A percentile compares a stretch with the other conserved stretches of the same genome.
These are phyloP conservation scores for Candida wancherniae DNA, from an alignment of 805 yeast genomes.

Conservation along the genomic window DNA sequence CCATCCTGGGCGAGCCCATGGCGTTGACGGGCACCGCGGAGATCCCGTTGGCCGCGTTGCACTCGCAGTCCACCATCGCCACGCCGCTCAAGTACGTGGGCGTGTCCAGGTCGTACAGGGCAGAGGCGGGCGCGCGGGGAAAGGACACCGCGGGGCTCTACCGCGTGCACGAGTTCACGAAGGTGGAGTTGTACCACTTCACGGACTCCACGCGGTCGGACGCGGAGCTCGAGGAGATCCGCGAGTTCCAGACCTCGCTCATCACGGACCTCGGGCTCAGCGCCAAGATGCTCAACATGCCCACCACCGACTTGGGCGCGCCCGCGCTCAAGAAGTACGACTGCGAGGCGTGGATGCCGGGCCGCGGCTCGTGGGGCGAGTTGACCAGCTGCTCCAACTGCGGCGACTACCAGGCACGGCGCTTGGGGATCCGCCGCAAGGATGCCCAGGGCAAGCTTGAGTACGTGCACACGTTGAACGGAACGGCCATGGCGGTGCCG, in stretches of 20 bases:
- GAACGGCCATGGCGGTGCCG: slow-evolving; percentile 95
- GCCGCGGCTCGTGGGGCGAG: slow-evolving; percentile 90
- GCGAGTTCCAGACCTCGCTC: slow-evolving; percentile 59
- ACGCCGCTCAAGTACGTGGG: slow-evolving; percentile 66
- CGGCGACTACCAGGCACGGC: slow-evolving; percentile 82
- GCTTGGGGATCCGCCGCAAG: slow-evolving; percentile 64
- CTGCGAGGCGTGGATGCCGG: slow-evolving; percentile 98
- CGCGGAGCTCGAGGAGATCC: slow-evolving; percentile 53
- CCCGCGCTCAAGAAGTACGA: slow-evolving; percentile 92
- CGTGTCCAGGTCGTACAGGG: slow-evolving; percentile 79
- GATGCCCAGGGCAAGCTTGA: slow-evolving; percentile 28
- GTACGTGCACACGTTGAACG: slow-evolving; percentile 82
- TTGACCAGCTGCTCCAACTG: slow-evolving; percentile 89
- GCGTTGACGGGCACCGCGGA: slow-evolving; percentile 94
- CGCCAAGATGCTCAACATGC: slow-evolving; percentile 84
- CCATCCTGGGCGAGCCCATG: slow-evolving; percentile 46
- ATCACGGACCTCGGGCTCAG: slow-evolving; percentile 65
- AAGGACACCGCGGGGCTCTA: slow-evolving; percentile 87
- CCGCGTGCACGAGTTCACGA: slow-evolving; percentile 93
- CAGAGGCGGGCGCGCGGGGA: slow-evolving; percentile 97
- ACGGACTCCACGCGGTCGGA: slow-evolving; percentile 51
- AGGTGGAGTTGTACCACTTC: slow-evolving; percentile 81
- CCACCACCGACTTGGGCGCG: slow-evolving; percentile 84
- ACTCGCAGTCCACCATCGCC: slow-evolving; percentile 46
- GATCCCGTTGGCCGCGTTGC: slow-evolving; percentile 83